phyloP scores from a whole-genome alignment of 2,329 filamentous ascomycete genomes.

The Botrytis fragariae region DNA sequence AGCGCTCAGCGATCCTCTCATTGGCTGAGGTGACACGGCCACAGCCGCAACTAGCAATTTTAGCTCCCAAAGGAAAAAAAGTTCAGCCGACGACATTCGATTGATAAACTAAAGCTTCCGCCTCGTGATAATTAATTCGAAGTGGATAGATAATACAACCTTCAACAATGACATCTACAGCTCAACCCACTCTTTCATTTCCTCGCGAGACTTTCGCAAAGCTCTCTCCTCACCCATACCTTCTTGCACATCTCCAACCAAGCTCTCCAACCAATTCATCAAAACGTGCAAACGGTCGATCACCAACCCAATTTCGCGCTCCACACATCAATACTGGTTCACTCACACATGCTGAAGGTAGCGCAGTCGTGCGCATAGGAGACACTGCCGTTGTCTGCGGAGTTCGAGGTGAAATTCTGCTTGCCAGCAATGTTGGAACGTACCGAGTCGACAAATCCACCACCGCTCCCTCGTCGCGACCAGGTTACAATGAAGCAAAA shows the following conservation, averaged over 20 bases:
- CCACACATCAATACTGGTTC: slow-evolving; percentile 80
- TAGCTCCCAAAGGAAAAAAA: slow-evolving; percentile 19
- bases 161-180: slow-evolving; percentile 29
- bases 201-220: slow-evolving; percentile 77
- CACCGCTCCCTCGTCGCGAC: slow-evolving; percentile 37
- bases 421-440: slow-evolving; percentile 69
- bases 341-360: slow-evolving; percentile 85
- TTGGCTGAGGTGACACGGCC: background rate
- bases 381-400: slow-evolving; percentile 96
- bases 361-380: slow-evolving; percentile 81
- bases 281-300: slow-evolving; percentile 77
- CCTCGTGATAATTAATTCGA: slow-evolving; percentile 5
- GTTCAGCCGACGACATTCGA: slow-evolving; percentile 19
- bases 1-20: background rate
- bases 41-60: background rate
- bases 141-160: slow-evolving; percentile 14
- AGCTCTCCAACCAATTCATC: slow-evolving; percentile 50
- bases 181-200: slow-evolving; percentile 41
- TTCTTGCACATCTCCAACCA: slow-evolving; percentile 81
- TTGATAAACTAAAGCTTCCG: slow-evolving; percentile 18
- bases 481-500: slow-evolving; percentile 46
- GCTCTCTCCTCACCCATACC: slow-evolving; percentile 82
- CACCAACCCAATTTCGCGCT: slow-evolving; percentile 64
- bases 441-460: slow-evolving; percentile 49
- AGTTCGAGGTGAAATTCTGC: slow-evolving; percentile 80